Base-by-base conservation (phyloP, 169 alveolate species). In the Neospora caninum region DNA sequence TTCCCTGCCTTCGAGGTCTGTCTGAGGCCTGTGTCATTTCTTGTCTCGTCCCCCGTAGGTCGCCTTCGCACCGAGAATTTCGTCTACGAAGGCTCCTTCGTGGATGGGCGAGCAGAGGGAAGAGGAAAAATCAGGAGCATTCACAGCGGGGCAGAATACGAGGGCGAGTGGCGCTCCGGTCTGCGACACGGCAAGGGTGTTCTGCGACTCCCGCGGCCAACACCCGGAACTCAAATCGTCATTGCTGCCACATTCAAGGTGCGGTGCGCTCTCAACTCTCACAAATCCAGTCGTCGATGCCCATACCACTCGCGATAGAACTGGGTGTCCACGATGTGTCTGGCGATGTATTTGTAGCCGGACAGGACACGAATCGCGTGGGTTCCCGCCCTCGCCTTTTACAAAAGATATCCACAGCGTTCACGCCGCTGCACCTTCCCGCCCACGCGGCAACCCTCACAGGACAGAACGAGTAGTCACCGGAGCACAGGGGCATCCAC, bases 151-250 rank as follows among this genome's bases (percentile, higher is more conserved):
- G n/a, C 70, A 25, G 45, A 9, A 34, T 89, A 58, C 93, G 70
- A 89, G 29, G 93, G 93, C 67, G 78, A 89, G 70, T 58, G 43
- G 88, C 34, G 70, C 29, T 0, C 38, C 88, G 93, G 93, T 13
- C 86, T 25, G 31, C 86, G 82, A 29, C 53, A 89, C 45, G 93
- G 93, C 27, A n/a, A 45, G 43, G 93, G 93, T 27, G n/a, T 64
- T 34, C 29, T 89, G 70, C 43, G 29, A 41, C 58, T 45, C n/a
- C 43, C 69, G 18, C 34, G 43, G 42, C 83, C 53, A 13, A 39
- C 41, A 7, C 22, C 36, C 1, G 73, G 45, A 49, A 43, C 34
- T 41, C 41, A 88, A 31, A 43, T 42, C 0, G n/a, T 36, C 78
- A 38, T 78, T 10, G n/a, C 86, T 38, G 45, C 49, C 41, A 29